Percentiles rank a stretch among this genome's conserved stretches.
Evolutionary conservation across 176 grass and related monocot species (phyloP).

Genomic region (Tillandsia leiboldiana): DNA sequence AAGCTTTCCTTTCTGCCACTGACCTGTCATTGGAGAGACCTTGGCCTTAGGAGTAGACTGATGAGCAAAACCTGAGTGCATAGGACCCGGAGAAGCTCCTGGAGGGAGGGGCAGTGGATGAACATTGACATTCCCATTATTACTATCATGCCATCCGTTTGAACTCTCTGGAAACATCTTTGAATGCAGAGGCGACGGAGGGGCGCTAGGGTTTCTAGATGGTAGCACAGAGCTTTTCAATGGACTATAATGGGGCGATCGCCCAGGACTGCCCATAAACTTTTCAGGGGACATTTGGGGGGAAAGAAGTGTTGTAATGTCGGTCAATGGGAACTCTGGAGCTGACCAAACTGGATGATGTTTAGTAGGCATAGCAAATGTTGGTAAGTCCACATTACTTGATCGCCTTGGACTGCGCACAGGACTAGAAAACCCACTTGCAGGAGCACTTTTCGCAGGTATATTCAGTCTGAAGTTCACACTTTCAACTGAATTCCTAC

Average conservation of each 20-base stretch:
- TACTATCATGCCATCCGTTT: conserved; percentile 28
- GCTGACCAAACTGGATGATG: conserved; percentile 36
- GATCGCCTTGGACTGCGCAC: conserved; percentile 56
- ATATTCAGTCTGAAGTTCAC: conserved; percentile 58
- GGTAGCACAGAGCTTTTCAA: conserved; percentile 34
- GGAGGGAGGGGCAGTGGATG: conserved; percentile 85
- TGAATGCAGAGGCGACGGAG: conserved; percentile 66
- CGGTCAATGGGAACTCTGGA: conserved; percentile 33
- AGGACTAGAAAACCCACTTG: conserved; percentile 66
- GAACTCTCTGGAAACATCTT: conserved; percentile 40
- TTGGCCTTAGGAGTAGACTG: conserved; percentile 40
- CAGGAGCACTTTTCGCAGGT: conserved; percentile 75
- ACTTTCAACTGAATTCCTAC: conserved; percentile 42
- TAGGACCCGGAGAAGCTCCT: conserved; percentile 22
- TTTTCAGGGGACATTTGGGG: conserved; percentile 46
- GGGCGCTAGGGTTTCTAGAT: conserved; percentile 60
- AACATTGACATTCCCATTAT: conserved; percentile 27
- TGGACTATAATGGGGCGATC: conserved; percentile 30
- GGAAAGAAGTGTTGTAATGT: conserved; percentile 35
- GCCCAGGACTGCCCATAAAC: conserved; percentile 40
- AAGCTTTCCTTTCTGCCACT: conserved; percentile 84
- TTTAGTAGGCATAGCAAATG: conserved; percentile 21
- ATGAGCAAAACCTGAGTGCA: conserved; percentile 34
- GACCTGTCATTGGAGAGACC: conserved; percentile 42
- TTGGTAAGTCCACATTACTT: conserved; percentile 44